phyloP scores from a whole-genome alignment of 176 grass and related monocot genomes.

The Leersia perrieri region DNA sequence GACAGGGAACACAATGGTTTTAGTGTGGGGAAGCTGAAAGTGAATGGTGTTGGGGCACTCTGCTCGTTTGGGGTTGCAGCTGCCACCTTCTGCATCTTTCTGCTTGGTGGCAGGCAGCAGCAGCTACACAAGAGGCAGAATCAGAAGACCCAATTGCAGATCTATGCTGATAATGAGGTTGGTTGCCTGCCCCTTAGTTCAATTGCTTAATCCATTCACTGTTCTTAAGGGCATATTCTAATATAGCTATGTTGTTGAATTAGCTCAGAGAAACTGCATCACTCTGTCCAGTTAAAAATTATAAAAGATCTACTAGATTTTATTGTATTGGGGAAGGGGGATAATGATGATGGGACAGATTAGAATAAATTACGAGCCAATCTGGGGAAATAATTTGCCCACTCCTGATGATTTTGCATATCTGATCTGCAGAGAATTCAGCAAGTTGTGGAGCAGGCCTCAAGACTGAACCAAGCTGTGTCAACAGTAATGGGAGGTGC shows the following conservation, averaged over 20 bases:
- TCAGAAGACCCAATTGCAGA: slow-evolving; percentile 66
- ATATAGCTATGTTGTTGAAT: background rate
- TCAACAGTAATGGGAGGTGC: slow-evolving; percentile 59
- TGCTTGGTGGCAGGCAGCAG: slow-evolving; percentile 46
- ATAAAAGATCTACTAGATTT: background rate
- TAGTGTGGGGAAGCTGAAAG: slow-evolving; percentile 38
- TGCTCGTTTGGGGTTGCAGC: slow-evolving; percentile 83
- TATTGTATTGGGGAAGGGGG: background rate
- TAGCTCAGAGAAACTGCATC: background rate
- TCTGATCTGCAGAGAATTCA: slow-evolving; percentile 62
- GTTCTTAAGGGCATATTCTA: background rate
- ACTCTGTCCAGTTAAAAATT: background rate
- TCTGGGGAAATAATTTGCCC: background rate
- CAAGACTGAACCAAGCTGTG: slow-evolving; percentile 72
- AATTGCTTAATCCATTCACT: background rate
- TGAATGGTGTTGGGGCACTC: slow-evolving; percentile 62
- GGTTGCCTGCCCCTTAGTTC: background rate
- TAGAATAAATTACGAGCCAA: background rate
- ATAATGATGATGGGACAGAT: background rate
- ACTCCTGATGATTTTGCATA: background rate
- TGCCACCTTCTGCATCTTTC: slow-evolving; percentile 67
- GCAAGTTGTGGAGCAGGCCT: slow-evolving; percentile 54
- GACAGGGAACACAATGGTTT: slow-evolving; percentile 33
- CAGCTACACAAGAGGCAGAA: slow-evolving; percentile 32
- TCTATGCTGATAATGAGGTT: slow-evolving; percentile 65